Evolutionary conservation across 495 filamentous ascomycete genomes (phyloP), one percentile per base, ranked within the genome.

Genomic region (Xylaria scruposa): DNA sequence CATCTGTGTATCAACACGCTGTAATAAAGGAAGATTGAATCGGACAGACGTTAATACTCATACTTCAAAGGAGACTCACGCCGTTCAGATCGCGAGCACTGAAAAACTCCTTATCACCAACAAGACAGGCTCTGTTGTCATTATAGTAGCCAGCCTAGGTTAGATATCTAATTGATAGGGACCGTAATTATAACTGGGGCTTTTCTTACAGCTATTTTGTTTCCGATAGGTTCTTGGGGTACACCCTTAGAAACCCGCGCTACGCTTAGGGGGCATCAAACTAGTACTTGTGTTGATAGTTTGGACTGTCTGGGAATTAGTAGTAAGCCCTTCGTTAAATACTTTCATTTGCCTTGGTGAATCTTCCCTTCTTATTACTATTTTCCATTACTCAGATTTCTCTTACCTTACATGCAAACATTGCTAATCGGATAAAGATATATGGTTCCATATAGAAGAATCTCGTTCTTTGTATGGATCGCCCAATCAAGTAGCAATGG

Each of bases 401-500:
- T 36, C 33, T 36, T 0, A 0, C 83, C 82, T 36, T 72, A 24
- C 73, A 88, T 78, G 0, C 83, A 71, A 0, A 65, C 51, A 29
- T 87, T 80, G 5, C 67, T 77, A 67, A 88, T 89, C 4, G 77
- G 74, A 66, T 88, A 86, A 0, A 87, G 74, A 69, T 87, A 85
- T 17, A 47, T 76, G 46, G 85, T 82, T 9, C 82, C 82, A 15
- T 31, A 29, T 0, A 79, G 67, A 3, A 44, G 46, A n/a, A 74
- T 64, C 0, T 61, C n/a, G 31, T 67, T 64, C 1, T 36, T 36
- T 24, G 47, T 73, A 60, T 5, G 70, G 29, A 0, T 4, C 56
- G 2, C 62, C 47, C 0, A 87, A 73, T 54, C 76, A 70, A 2
- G 40, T 56, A 0, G 82, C 74, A 4, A 86, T 81, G 26, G 81